Evolutionary conservation across 805 yeast species (phyloP).

Genomic region (Saccharomycopsis fermentans): DNA sequence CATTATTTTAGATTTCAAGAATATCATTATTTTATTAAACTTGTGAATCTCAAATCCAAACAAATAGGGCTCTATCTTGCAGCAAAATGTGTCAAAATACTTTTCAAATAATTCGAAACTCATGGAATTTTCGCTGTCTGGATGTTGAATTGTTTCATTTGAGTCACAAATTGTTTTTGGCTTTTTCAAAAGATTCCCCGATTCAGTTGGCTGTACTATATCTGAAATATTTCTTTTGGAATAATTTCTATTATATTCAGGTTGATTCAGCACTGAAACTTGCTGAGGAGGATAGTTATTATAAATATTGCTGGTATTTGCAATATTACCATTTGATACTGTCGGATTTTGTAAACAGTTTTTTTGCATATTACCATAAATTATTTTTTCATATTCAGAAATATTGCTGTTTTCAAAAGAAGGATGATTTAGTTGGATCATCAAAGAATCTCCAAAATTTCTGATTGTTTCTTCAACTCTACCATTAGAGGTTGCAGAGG

Average conservation of each 20-base stretch:
- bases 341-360: neutral
- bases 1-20: slow-evolving; percentile 47
- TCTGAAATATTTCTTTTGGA: neutral
- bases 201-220: neutral
- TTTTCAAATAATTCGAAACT: slow-evolving; percentile 22
- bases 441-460: neutral
- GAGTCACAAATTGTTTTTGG: neutral
- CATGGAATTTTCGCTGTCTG: neutral
- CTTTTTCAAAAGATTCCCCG: neutral
- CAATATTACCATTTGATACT: neutral
- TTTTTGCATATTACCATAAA: neutral
- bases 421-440: neutral
- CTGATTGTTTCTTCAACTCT: neutral
- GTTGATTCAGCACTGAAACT: neutral
- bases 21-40: slow-evolving; percentile 38
- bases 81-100: slow-evolving; percentile 41
- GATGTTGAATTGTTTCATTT: neutral
- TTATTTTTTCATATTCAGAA: neutral
- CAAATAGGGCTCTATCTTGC: slow-evolving; percentile 49
- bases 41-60: slow-evolving; percentile 54
- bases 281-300: neutral
- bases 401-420: neutral
- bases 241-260: neutral
- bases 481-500: neutral
- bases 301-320: neutral